phyloP scores from a whole-genome alignment of 257 asterid genomes.

The Craterostigma plantagineum region DNA sequence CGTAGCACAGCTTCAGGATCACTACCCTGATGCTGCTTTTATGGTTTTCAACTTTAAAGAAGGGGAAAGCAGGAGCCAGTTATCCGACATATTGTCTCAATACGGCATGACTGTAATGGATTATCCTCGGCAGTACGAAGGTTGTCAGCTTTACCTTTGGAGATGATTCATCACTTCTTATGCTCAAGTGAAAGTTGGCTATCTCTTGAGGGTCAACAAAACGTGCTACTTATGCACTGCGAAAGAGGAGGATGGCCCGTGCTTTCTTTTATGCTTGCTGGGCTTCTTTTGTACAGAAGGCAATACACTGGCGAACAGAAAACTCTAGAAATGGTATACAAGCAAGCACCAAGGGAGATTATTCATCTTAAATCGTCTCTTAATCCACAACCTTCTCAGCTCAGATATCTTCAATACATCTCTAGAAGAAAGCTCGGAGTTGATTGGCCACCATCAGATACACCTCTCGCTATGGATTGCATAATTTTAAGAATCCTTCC shows the following conservation, averaged over 20 bases:
- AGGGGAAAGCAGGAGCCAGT: conserved; percentile 40
- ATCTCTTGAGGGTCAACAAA: conserved; percentile 65
- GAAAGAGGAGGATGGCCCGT: conserved; percentile 82
- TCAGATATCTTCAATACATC: conserved; percentile 66
- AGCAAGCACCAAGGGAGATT: conserved; percentile 68
- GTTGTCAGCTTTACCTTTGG: conserved; percentile 53
- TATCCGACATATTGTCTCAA: conserved; percentile 50
- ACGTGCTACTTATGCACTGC: conserved; percentile 66
- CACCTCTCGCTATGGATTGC: conserved; percentile 46
- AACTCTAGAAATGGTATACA: conserved; percentile 76
- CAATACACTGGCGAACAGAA: conserved; percentile 69
- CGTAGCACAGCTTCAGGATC: conserved; percentile 67
- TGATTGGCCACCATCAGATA: conserved; percentile 61
- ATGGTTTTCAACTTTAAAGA: conserved; percentile 73
- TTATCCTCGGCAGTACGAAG: conserved; percentile 59
- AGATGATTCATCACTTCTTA: conserved; percentile 67
- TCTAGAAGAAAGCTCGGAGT: conserved; percentile 38
- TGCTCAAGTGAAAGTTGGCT: conserved; percentile 78
- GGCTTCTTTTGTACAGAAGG: conserved; percentile 62
- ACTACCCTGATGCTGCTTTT: conserved; percentile 76
- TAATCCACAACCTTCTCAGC: conserved; percentile 75
- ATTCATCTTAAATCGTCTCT: conserved; percentile 59
- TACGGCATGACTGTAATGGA: conserved; percentile 73
- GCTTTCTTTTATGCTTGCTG: conserved; percentile 75
- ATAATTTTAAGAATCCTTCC: conserved; percentile 47